phyloP scores from a whole-genome alignment of 208 protist species.

The Zelonia costaricensis region DNA sequence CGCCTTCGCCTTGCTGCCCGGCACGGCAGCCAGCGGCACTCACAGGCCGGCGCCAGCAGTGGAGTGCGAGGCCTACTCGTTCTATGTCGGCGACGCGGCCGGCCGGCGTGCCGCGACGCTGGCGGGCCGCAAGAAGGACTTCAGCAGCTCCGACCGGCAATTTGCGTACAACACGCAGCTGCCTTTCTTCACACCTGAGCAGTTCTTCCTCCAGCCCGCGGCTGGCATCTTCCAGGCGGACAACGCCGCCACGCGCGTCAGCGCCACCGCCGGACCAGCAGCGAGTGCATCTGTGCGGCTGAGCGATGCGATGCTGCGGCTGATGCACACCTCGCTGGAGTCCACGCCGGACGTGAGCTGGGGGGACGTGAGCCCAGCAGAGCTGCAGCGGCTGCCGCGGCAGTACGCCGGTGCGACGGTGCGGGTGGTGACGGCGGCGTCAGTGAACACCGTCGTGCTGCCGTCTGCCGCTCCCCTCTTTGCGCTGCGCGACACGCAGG shows the following conservation, averaged over 20 bases:
- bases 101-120: slow-evolving; percentile 62
- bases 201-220: slow-evolving; percentile 59
- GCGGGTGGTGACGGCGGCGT: slow-evolving; percentile 20
- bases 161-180: slow-evolving; percentile 89
- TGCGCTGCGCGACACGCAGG: slow-evolving; percentile 32
- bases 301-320: slow-evolving; percentile 5
- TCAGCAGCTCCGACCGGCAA: slow-evolving; percentile 87
- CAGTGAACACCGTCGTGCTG: slow-evolving; percentile 4
- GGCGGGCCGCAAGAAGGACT: slow-evolving; percentile 88
- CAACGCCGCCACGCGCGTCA: neutral
- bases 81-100: slow-evolving; percentile 95
- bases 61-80: slow-evolving; percentile 43
- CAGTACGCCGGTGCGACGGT: slow-evolving; percentile 47
- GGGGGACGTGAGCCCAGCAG: slow-evolving; percentile 53
- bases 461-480: slow-evolving; percentile 27
- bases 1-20: too few species aligned
- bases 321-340: neutral
- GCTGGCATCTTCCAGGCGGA: slow-evolving; percentile 22
- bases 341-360: slow-evolving; percentile 31
- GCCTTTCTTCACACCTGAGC: slow-evolving; percentile 91
- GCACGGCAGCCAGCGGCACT: neutral
- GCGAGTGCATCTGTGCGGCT: slow-evolving; percentile 8
- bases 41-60: neutral
- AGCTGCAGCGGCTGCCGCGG: slow-evolving; percentile 41
- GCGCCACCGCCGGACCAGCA: neutral